Base-by-base conservation (phyloP, 140 eudicot species). In the Ambrosia hybrid region DNA sequence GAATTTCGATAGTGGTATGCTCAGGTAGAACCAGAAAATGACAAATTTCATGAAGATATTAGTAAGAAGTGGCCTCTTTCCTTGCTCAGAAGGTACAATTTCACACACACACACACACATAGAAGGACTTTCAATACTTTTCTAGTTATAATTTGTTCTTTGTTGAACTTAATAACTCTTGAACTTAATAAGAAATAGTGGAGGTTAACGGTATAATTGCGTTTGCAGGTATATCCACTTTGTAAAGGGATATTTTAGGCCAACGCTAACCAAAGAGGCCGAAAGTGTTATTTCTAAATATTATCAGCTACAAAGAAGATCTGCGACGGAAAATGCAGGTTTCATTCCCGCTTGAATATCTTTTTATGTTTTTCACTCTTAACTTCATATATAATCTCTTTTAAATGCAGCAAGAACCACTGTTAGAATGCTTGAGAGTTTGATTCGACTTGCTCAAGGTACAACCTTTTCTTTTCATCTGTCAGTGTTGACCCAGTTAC, bases 361-460 rank as follows among this genome's bases (percentile, higher is more conserved):
- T 30, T 30, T 30, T 30, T 30, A 30, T 30, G 34, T 30, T 30
- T 30, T 30, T 30, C 34, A 30, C 34, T 30, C 34, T 30, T 30
- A 30, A 30, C 34, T 30, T 30, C 34, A 30, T 30, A 30, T 30
- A 2, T 30, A 30, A 30, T 30, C 34, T 30, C 34, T 30, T 30
- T 30, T 30, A 30, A 30, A 30, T 30, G 82, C 91, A 85, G 99
- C 99, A 45, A 83, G 99, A 58, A 94, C 93, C 61, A 94, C 99
- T 51, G 90, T 90, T 16, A 83, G 99, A 37, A 94, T 94, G 99
- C 91, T 94, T 71, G 99, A 94, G 74, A 90, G 97, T 80, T 78
- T 90, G 80, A 94, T 94, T 41, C 85, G 99, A 80, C 97, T 94
- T 70, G 97, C 99, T 65, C 99, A 94, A 82, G 97, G 97, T 91